phyloP scores from a whole-genome alignment of 257 asterid genomes.

The Solanum piurae region DNA sequence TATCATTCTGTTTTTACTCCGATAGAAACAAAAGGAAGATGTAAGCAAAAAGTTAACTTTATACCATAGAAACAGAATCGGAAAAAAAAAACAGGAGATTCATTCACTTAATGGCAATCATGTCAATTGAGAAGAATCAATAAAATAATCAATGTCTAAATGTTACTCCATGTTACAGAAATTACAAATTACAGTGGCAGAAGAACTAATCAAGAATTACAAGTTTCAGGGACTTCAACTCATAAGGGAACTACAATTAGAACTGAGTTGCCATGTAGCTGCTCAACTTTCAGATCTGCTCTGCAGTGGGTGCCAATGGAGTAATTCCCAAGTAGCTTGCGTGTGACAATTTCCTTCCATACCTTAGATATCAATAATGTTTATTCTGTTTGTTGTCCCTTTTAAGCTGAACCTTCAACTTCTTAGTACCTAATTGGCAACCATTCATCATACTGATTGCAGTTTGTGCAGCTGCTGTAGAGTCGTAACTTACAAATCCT shows the following conservation, averaged over 20 bases:
- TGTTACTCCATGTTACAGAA: constrained; percentile 39
- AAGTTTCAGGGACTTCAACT: constrained; percentile 44
- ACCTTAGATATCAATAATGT: constrained; percentile 31
- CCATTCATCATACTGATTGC: constrained; percentile 89
- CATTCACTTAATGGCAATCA: not conserved
- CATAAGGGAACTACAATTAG: constrained; percentile 23
- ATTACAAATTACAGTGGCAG: constrained; percentile 46
- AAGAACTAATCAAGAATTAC: constrained; percentile 48
- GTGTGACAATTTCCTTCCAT: constrained; percentile 18
- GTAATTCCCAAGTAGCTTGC: constrained; percentile 28
- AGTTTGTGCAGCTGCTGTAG: constrained; percentile 72
- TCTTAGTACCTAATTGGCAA: constrained; percentile 75
- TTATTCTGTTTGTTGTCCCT: constrained; percentile 58
- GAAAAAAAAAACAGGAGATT: not conserved
- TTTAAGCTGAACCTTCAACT: constrained; percentile 92
- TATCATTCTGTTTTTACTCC: not conserved
- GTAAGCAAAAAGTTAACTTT: not conserved
- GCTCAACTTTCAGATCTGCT: constrained; percentile 18
- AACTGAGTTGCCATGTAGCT: constrained; percentile 20
- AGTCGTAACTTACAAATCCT: constrained; percentile 94
- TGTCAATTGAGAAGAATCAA: constrained; percentile 33
- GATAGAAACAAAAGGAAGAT: not conserved
- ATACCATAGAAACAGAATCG: not conserved
- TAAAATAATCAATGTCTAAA: constrained; percentile 37
- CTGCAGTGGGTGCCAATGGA: constrained; percentile 13